Evolutionary conservation across 139 green algal species (phyloP), one percentile per base, ranked within the genome.

Genomic region (Yamagishiella unicocca): DNA sequence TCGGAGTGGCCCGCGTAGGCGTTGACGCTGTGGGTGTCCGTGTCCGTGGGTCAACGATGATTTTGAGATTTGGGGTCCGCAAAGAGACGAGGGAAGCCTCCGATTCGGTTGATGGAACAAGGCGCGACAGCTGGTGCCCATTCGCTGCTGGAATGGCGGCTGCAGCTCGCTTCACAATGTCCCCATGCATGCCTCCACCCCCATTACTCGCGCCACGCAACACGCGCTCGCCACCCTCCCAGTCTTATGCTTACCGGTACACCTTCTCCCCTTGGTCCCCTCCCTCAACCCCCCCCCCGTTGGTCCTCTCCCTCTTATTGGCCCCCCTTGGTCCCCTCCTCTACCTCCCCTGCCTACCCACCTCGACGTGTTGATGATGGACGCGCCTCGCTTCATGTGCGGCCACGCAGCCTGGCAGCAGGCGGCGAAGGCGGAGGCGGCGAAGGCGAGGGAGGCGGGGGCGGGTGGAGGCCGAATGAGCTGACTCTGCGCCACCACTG

Each of bases 331-430:
- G 19, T 68, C 0, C 31, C 61, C 25, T 12, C 21, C 22, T 68
- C 25, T 68, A 31, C 8, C 14, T 12, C 0, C 25, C 21, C 21
- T 0, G 22, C 25, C 61, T 35, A n/a, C 8, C 61, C 53, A 68
- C 80, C 80, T 94, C 54, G 92, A 93, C 40, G 91, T 93, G 90
- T 95, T 96, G 68, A 97, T 93, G 86, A 97, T 97, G 74, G 80
- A 88, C 29, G 88, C 78, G 14, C 95, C 95, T 4, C 91, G 66
- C 67, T 89, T 87, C 29, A 91, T 75, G 67, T 91, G 88, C 14
- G 88, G 88, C 75, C 87, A 71, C 3, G 82, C 82, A 27, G 88
- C 82, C 82, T 89, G 82, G 6, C 67, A 31, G 45, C 4, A 1
- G 24, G 38, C 2, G 27, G 27, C 24, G 38, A 0, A 22, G 29